Conservation (phyloP, 1,139 yeast species). For the Hansenula anomala region DNA sequence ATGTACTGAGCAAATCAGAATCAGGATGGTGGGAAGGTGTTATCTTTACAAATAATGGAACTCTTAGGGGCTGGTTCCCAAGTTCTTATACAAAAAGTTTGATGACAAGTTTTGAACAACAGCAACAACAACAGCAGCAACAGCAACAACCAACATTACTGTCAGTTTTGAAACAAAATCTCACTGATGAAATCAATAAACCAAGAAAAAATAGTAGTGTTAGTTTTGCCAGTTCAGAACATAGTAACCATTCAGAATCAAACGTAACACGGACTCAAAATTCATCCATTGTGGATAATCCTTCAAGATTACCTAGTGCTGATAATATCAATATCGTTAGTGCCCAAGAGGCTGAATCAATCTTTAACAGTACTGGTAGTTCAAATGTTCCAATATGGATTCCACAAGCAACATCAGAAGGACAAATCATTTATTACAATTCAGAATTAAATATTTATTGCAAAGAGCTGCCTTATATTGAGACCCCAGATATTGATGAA, state of each 20-base stretch:
- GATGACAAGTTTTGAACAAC: slow-evolving; percentile 15
- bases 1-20: slow-evolving; percentile 41
- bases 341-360: slow-evolving; percentile 31
- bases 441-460: slow-evolving; percentile 56
- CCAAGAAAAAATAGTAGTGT: slow-evolving; percentile 19
- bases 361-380: slow-evolving; percentile 24
- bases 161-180: slow-evolving; percentile 12
- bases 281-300: slow-evolving; percentile 1
- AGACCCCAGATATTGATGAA: slow-evolving; percentile 29
- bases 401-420: slow-evolving; percentile 51
- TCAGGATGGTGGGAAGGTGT: slow-evolving; percentile 82
- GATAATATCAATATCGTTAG: slow-evolving; percentile 24
- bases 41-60: slow-evolving; percentile 24
- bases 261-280: not conserved
- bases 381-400: slow-evolving; percentile 40
- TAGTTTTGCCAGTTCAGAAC: slow-evolving; percentile 19
- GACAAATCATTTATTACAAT: slow-evolving; percentile 55
- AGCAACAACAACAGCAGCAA: slow-evolving; percentile 18
- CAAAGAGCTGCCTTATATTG: slow-evolving; percentile 46
- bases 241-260: slow-evolving; percentile 9
- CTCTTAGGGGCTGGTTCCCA: slow-evolving; percentile 76
- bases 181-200: slow-evolving; percentile 9
- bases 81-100: slow-evolving; percentile 41
- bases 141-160: slow-evolving; percentile 3
- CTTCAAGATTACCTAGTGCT: slow-evolving; percentile 1